These are phyloP conservation scores for Lipomyces starkeyi DNA, from an alignment of 805 yeast genomes.

Conservation along the genomic window DNA sequence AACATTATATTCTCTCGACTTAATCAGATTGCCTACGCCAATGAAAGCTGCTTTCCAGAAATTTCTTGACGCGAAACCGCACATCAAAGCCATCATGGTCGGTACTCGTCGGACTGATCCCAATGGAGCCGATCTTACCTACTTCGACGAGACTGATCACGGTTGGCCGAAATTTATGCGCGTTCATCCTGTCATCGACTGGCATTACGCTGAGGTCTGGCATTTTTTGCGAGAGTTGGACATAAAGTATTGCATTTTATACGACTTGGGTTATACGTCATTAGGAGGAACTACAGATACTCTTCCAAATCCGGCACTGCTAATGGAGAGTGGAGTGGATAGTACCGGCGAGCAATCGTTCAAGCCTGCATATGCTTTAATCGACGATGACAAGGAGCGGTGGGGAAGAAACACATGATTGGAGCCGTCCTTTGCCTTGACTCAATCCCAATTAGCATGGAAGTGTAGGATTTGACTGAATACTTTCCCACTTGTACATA, in stretches of 20 bases:
- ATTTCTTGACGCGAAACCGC: constrained; percentile 60
- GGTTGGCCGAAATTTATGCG: constrained; percentile 90
- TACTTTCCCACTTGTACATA: neutral
- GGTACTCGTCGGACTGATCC: constrained; percentile 93
- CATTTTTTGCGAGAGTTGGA: constrained; percentile 65
- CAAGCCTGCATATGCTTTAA: constrained; percentile 53
- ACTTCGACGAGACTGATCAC: constrained; percentile 78
- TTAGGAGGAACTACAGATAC: constrained; percentile 82
- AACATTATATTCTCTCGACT: constrained; percentile 58
- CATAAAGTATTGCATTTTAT: constrained; percentile 75
- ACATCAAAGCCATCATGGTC: constrained; percentile 75
- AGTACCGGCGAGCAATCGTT: constrained; percentile 50
- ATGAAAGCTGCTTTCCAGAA: constrained; percentile 73
- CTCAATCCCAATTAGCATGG: neutral
- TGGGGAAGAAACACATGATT: constrained; percentile 46
- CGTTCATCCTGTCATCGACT: constrained; percentile 85
- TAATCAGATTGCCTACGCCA: constrained; percentile 49
- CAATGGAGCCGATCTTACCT: constrained; percentile 62
- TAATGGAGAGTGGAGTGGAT: constrained; percentile 36
- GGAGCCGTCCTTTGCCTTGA: neutral
- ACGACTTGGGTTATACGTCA: constrained; percentile 87
- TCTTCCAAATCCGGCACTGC: constrained; percentile 67
- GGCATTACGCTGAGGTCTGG: constrained; percentile 89
- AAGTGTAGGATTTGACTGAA: neutral
- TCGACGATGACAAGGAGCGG: constrained; percentile 66